These are phyloP conservation scores for Fibroporia radiculosa DNA, from an alignment of 768 basidiomycete genomes.

Conservation along the genomic window DNA sequence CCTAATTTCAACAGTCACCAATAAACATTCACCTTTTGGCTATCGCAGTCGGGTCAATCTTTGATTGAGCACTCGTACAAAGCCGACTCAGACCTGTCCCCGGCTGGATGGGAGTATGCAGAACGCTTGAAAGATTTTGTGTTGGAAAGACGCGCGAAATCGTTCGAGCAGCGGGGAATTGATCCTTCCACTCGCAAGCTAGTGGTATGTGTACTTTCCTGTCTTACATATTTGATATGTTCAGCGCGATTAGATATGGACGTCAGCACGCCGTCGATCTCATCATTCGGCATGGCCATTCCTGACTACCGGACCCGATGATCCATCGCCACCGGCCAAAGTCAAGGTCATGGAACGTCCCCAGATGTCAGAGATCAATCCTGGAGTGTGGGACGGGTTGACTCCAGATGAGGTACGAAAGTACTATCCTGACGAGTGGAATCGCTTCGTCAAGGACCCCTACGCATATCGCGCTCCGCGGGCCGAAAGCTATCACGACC, in stretches of 20 bases:
- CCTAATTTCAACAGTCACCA: background rate
- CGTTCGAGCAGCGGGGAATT: slow-evolving; percentile 63
- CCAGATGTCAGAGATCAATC: slow-evolving; percentile 98
- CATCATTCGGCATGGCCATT: slow-evolving; percentile 98
- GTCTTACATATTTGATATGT: background rate
- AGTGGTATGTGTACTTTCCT: slow-evolving; percentile 41
- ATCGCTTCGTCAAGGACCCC: slow-evolving; percentile 85
- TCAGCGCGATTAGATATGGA: slow-evolving; percentile 72
- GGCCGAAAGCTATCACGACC: slow-evolving; percentile 96
- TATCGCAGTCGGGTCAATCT: slow-evolving; percentile 85
- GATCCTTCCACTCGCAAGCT: slow-evolving; percentile 52
- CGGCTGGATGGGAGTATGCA: slow-evolving; percentile 93
- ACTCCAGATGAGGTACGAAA: slow-evolving; percentile 84
- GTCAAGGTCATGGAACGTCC: slow-evolving; percentile 91
- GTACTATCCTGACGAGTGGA: slow-evolving; percentile 92
- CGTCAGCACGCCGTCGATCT: slow-evolving; percentile 85
- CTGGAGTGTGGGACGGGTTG: slow-evolving; percentile 95
- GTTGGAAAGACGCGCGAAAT: slow-evolving; percentile 70
- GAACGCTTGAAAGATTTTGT: slow-evolving; percentile 87
- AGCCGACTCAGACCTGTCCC: slow-evolving; percentile 94
- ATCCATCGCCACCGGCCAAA: slow-evolving; percentile 26
- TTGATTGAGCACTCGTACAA: slow-evolving; percentile 98
- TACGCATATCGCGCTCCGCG: slow-evolving; percentile 88
- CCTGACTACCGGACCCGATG: slow-evolving; percentile 26
- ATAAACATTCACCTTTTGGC: slow-evolving; percentile 1